Conservation (phyloP, 1,284 basidiomycete genomes). For the Sanghuangporus baumii region DNA sequence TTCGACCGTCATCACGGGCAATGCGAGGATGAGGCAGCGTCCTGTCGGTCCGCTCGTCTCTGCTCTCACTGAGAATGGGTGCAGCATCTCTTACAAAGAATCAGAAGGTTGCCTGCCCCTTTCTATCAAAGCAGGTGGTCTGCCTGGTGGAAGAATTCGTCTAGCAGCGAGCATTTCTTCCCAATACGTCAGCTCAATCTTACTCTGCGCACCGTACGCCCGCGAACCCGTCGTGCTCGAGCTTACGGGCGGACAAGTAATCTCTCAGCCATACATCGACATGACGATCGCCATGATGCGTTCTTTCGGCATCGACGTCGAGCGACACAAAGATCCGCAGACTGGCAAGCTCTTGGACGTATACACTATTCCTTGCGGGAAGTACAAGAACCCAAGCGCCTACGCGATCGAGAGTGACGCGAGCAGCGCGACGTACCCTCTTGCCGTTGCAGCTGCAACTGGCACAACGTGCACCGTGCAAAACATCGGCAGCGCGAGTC, state of each 20-base stretch:
- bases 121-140: conserved; percentile 77
- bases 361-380: conserved; percentile 84
- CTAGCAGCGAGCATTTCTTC: conserved; percentile 93
- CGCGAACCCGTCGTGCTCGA: conserved; percentile 78
- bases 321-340: conserved; percentile 58
- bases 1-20: conserved; percentile 86
- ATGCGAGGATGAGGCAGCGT: conserved; percentile 98
- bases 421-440: conserved; percentile 93
- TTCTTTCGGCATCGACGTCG: conserved; percentile 84
- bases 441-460: conserved; percentile 94
- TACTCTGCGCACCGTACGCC: conserved; percentile 95
- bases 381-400: conserved; percentile 72
- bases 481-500: conserved; percentile 86
- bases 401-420: conserved; percentile 97
- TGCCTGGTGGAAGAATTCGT: conserved; percentile 80
- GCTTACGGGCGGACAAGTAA: conserved; percentile 89
- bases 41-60: conserved; percentile 94
- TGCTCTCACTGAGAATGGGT: conserved; percentile 82
- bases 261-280: conserved; percentile 99
- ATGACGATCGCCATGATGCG: conserved; percentile 99
- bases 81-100: conserved; percentile 75
- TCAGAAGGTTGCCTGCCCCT: conserved; percentile 86
- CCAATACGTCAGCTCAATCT: conserved; percentile 97
- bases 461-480: conserved; percentile 91
- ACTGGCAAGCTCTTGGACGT: conserved; percentile 68